Percentiles rank a stretch among this genome's conserved stretches.
phyloP scores from a whole-genome alignment of 2,329 filamentous ascomycete genomes.

The Chaetomiaceae sp. region DNA sequence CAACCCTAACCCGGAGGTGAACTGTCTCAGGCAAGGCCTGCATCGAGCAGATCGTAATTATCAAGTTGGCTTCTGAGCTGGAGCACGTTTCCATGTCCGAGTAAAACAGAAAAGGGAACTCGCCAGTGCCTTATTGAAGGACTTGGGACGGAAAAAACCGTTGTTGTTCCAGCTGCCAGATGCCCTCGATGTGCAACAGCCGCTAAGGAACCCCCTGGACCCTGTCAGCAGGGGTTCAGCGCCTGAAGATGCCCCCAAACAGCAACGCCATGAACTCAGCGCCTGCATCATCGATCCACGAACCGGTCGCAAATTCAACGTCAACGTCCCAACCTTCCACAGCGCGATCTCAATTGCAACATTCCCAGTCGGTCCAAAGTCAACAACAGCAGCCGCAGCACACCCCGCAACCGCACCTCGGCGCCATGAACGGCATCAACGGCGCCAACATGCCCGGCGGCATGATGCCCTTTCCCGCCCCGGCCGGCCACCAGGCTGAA shows the following conservation, averaged over 20 bases:
- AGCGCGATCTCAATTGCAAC: slow-evolving; percentile 2
- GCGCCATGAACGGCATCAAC: slow-evolving; percentile 47
- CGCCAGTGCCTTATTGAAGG: too few species aligned
- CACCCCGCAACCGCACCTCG: slow-evolving; percentile 13
- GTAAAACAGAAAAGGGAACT: too few species aligned
- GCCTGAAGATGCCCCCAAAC: not conserved
- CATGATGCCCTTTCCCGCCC: slow-evolving; percentile 51
- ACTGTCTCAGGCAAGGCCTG: not conserved
- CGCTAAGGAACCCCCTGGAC: not conserved
- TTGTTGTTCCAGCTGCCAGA: too few species aligned
- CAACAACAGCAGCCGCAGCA: not conserved
- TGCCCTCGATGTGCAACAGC: not conserved
- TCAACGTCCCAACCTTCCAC: not conserved
- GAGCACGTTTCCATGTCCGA: not conserved
- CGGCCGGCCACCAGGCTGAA: slow-evolving; percentile 64
- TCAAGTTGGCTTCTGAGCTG: not conserved
- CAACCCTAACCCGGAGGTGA: slow-evolving; percentile 5
- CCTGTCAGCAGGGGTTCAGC: slow-evolving; percentile 8
- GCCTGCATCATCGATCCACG: slow-evolving; percentile 10
- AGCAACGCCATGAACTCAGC: slow-evolving; percentile 19
- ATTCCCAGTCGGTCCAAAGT: not conserved
- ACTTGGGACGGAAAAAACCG: not conserved
- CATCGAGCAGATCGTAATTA: slow-evolving; percentile 8
- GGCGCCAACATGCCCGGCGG: slow-evolving; percentile 44
- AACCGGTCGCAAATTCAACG: slow-evolving; percentile 4